A percentile compares a stretch with the other conserved stretches of the same genome.
phyloP scores from a whole-genome alignment of 169 alveolate genomes.

The Perkinsus olseni region DNA sequence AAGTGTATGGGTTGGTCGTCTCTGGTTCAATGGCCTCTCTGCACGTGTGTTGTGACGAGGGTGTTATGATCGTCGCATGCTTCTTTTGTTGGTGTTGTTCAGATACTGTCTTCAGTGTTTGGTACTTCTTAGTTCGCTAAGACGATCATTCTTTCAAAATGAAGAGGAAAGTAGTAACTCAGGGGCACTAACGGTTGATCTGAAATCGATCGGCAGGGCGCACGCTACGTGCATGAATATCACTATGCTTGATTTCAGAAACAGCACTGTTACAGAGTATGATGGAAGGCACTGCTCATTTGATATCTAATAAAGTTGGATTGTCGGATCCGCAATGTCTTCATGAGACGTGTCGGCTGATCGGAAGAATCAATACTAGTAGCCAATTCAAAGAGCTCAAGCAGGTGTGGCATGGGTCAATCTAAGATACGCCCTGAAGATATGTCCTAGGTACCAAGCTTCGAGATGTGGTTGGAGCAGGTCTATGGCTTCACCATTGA shows the following conservation, averaged over 20 bases:
- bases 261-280: slow-evolving; percentile 47
- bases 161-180: slow-evolving; percentile 67
- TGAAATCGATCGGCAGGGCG: not conserved
- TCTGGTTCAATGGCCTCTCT: too few species aligned
- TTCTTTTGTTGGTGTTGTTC: too few species aligned
- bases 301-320: slow-evolving; percentile 57
- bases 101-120: slow-evolving; percentile 58
- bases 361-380: slow-evolving; percentile 80
- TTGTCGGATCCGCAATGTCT: slow-evolving; percentile 71
- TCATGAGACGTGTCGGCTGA: slow-evolving; percentile 79
- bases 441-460: slow-evolving; percentile 33
- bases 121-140: slow-evolving; percentile 68
- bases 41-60: too few species aligned
- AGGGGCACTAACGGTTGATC: too few species aligned
- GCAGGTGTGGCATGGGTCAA: slow-evolving; percentile 16
- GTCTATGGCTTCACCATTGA: slow-evolving; percentile 73
- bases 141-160: slow-evolving; percentile 75
- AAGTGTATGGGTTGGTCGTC: too few species aligned
- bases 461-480: slow-evolving; percentile 77
- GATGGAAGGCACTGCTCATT: slow-evolving; percentile 60
- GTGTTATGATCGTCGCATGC: too few species aligned
- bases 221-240: not conserved
- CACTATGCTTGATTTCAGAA: not conserved
- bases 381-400: slow-evolving; percentile 59
- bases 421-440: slow-evolving; percentile 22